Evolutionary conservation across 306 rosid species (phyloP), one percentile per base, ranked within the genome.

Genomic region (Prinsepia uniflora): DNA sequence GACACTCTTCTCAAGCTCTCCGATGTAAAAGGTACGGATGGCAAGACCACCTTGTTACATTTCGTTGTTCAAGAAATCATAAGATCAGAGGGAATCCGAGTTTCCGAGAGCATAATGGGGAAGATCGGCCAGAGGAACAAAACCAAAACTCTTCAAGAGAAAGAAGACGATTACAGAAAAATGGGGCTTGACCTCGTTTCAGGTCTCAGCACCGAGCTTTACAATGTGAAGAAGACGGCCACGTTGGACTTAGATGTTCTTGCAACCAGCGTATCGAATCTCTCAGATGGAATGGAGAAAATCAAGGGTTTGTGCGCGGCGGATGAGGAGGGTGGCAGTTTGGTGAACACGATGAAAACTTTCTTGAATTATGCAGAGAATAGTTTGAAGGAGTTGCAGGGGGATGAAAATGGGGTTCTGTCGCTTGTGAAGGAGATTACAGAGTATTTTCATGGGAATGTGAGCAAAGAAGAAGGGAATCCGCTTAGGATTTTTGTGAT

Each of bases 51-150:
- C 7, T 75, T 95, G 19, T 96, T 95, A 78, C 99, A 95, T 76
- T 95, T 95, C 18, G 99, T 95, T 0, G 99, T 95, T 8, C 96
- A 95, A 72, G 99, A 95, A 65, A 90, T 94, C 10, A 80, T 89
- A 22, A 84, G 96, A 3, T 74, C 92, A 0, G 99, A 94, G 77
- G 97, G 97, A 34, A 81, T 91, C 4, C 70, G 88, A 76, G 97
- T 89, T 30, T 87, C 99, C 0, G 92, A 88, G 0, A 94, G 98
- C 92, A 94, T 94, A 8, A 90, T 90, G 98, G 98, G 98, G 41
- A 88, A 83, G 67, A 90, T 94, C 68, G 83, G 84, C 84, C 89
- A 84, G 72, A 84, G 72, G 70, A 90, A 72, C 59, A 88, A 79
- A 71, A 74, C 40, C 76, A 74, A 79, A 76, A 82, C 92, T 0